Evolutionary conservation across 352 stramenopile genomes (phyloP), one percentile per base, ranked within the genome.

Genomic region (Globisporangium cystogenes): DNA sequence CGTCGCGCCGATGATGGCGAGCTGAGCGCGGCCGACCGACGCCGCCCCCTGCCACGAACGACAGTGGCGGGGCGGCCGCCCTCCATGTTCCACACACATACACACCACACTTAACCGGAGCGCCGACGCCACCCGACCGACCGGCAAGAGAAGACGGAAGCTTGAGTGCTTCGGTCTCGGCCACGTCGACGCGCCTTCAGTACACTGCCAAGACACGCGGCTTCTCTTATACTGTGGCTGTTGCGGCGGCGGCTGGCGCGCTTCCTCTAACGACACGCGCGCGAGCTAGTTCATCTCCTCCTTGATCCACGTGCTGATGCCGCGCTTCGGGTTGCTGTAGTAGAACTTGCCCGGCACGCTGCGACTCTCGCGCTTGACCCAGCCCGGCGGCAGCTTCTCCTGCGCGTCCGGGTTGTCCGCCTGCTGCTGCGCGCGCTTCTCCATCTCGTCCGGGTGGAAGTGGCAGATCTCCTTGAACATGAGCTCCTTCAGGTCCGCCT

Each of bases 401-500:
- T 66, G 31, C 0, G 65, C 61, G 18, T 92, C 76, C 0, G 84
- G 82, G 60, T 90, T 72, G 7, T 92, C 76, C 10, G 59, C 67
- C 58, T 92, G 82, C 59, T 87, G 68, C 51, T 79, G 68, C n/a
- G 82, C 84, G 55, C 84, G 82, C 55, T 95, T 95, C 53, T 88
- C 81, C 82, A 93, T 95, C 55, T 95, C 84, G 53, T 93, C 82
- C 0, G 84, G 84, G 52, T 95, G 84, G 56, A 95, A 95, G 43
- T 92, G 70, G 49, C 82, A 93, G 50, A 95, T 95, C 72, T 95
- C 84, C 57, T 91, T 95, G 50, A 95, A 93, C 84, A 95, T 95
- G 61, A 93, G 80, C 62, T 93, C 82, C 64, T 95, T 95, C 12
- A 95, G 65, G 46, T 95, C 84, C 36, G 69, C 71, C 43, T 93